Conservation (phyloP, 495 filamentous ascomycete genomes). For the Aspergillus funiculosus region DNA sequence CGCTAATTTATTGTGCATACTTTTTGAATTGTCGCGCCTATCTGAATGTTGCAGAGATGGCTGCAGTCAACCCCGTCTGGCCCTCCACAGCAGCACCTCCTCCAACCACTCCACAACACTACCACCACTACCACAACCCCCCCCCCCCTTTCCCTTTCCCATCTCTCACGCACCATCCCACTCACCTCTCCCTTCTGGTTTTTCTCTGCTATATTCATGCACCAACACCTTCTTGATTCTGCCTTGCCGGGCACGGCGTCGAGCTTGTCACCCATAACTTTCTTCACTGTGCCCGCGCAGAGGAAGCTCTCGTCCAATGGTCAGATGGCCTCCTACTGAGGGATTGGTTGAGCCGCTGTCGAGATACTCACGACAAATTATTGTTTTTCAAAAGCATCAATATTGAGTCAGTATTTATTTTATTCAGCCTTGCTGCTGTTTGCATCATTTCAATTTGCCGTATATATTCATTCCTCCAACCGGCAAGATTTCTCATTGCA, state of each 20-base stretch:
- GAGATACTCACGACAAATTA: constrained; percentile 23
- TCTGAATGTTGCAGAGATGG: constrained; percentile 28
- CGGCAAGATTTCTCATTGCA: background rate
- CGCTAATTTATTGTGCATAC: constrained; percentile 32
- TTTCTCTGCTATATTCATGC: constrained; percentile 22
- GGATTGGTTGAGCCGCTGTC: constrained; percentile 30
- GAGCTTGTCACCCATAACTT: constrained; percentile 22
- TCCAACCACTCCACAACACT: constrained; percentile 9
- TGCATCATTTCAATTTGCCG: background rate
- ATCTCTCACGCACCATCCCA: constrained; percentile 23
- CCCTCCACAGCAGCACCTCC: constrained; percentile 23
- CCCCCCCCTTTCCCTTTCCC: constrained; percentile 10
- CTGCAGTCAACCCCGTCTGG: constrained; percentile 30
- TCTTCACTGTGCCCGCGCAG: constrained; percentile 22
- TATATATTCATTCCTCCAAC: background rate
- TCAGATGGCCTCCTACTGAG: constrained; percentile 22
- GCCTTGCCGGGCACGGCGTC: constrained; percentile 36
- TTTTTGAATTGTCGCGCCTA: constrained; percentile 20
- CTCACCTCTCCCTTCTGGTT: constrained; percentile 13
- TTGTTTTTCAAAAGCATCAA: constrained; percentile 20
- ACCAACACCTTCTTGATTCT: constrained; percentile 26
- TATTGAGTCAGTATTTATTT: constrained; percentile 22
- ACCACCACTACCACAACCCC: constrained; percentile 10
- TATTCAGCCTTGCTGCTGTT: constrained; percentile 20
- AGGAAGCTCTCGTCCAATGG: constrained; percentile 26